These are phyloP conservation scores for Stereum hirsutum DNA, from an alignment of 1,284 basidiomycete species.

Conservation along the genomic window DNA sequence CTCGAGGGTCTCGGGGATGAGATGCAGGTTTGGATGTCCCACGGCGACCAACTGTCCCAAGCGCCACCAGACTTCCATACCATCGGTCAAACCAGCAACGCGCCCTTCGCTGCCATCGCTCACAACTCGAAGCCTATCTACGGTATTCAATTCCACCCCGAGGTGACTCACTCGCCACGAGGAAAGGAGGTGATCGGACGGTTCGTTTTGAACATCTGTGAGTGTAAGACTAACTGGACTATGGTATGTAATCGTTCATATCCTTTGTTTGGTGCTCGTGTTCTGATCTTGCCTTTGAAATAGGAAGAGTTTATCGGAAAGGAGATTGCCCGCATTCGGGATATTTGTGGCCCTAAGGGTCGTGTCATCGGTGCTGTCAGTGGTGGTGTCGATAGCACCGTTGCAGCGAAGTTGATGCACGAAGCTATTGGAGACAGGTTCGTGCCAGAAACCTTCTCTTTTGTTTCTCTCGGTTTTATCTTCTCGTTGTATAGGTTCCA, in stretches of 20 bases:
- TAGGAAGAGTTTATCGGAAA: constrained; percentile 98
- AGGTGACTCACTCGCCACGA: constrained; percentile 91
- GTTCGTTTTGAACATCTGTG: constrained; percentile 85
- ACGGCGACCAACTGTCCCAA: constrained; percentile 88
- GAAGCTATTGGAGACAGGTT: constrained; percentile 97
- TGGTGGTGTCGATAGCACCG: constrained; percentile 96
- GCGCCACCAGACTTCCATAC: constrained; percentile 82
- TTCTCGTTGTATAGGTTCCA: constrained; percentile 64
- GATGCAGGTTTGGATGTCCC: constrained; percentile 99
- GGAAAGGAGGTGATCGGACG: constrained; percentile 89
- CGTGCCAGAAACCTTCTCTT: constrained; percentile 9
- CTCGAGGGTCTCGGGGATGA: constrained; percentile 82
- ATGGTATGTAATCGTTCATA: constrained; percentile 53
- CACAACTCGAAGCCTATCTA: constrained; percentile 89
- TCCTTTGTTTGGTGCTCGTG: constrained; percentile 3
- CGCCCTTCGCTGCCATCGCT: constrained; percentile 91
- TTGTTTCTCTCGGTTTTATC: background rate
- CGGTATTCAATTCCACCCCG: constrained; percentile 98
- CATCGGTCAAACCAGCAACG: constrained; percentile 82
- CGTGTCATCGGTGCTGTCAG: constrained; percentile 97
- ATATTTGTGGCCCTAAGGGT: constrained; percentile 91
- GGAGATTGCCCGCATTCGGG: constrained; percentile 90
- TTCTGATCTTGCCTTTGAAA: background rate
- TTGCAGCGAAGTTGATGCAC: constrained; percentile 99
- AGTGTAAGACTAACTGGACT: constrained; percentile 83